Evolutionary conservation across 2,329 filamentous ascomycete species (phyloP), one percentile per base, ranked within the genome.

Genomic region (Nemania diffusa): DNA sequence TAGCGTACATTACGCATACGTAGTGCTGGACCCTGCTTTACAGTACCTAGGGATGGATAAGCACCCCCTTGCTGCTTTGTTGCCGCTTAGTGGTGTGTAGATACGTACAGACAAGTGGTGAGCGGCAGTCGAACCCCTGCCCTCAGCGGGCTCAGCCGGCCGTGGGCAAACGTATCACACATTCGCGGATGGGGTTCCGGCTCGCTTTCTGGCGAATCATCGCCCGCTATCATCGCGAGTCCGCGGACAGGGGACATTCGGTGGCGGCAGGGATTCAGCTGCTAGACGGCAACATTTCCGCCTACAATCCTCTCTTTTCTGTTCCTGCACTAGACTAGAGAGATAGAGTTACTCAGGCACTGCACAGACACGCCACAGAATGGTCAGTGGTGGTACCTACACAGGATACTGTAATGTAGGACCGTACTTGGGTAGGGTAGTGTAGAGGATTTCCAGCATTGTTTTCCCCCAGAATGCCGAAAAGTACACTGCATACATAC

Each of bases 91-190:
- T n/a, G n/a, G n/a, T n/a, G n/a, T n/a, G n/a, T n/a, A n/a, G n/a
- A n/a, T n/a, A n/a, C n/a, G n/a, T n/a, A n/a, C n/a, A n/a, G n/a
- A n/a, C n/a, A n/a, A n/a, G n/a, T 52, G 44, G 34, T 44, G 50
- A 50, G 50, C 64, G 64, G 64, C 59, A 67, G 48, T 58, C 48
- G 6, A 29, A 55, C 22, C 60, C 56, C 56, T 42, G 60, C n/a
- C n/a, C 40, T 42, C 40, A 48, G 29, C 55, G 46, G 55, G 59
- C 59, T 63, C 37, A 48, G 46, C 53, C 53, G 46, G 42, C 11
- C 22, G 15, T 56, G 11, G 37, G 15, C 42, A 27, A 32, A 61
- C 63, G 59, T 29, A 50, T 17, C 52, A 32, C 22, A 34, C 44
- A 48, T 50, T 37, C 63, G 53, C 59, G 59, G 53, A 55, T 52